Evolutionary conservation across 192 early-diverging fungal species (phyloP), one percentile per base, ranked within the genome.

Genomic region (Gigaspora rosea): DNA sequence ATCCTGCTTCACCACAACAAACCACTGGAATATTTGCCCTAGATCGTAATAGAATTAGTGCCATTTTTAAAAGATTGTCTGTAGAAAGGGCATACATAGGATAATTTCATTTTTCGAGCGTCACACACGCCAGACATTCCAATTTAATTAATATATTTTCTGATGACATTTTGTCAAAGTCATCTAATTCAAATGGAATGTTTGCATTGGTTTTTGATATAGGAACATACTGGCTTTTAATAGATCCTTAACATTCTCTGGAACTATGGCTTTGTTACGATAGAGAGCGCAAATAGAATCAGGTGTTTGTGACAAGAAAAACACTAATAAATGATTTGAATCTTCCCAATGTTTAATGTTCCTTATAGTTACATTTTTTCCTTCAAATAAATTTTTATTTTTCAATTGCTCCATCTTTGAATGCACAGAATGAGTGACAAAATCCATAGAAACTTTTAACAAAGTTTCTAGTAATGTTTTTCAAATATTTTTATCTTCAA

Each of bases 51-150:
- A 77, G 15, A 50, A 77, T 77, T 15, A 77, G 27, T n/a, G 75
- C 75, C 75, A 77, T 77, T 56, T 77, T 77, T 41, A 77, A 22
- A 20, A 77, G 33, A 20, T 77, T 77, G 12, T 77, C 75, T 2
- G 75, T 51, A 3, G 75, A 77, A 22, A 77, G 46, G 1, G 75
- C 75, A 18, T 77, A 77, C 22, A 16, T 10, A 50, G n/a, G 18
- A 46, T 69, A 77, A 11, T 27, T 18, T 11, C 32, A 15, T 41
- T 48, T 35, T 5, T 54, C 8, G 16, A 56, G 47, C 1, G 63
- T 69, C 22, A 32, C 72, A 22, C 75, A 15, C n/a, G 75, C 75
- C 35, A 77, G 36, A 50, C 18, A 51, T 49, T 77, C 75, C 15
- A 77, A 58, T 35, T 18, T 47, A 3, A 33, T 49, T 57, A 69